Base-by-base conservation (phyloP, 2,329 filamentous ascomycete species). In the Verticillium tricorpus region DNA sequence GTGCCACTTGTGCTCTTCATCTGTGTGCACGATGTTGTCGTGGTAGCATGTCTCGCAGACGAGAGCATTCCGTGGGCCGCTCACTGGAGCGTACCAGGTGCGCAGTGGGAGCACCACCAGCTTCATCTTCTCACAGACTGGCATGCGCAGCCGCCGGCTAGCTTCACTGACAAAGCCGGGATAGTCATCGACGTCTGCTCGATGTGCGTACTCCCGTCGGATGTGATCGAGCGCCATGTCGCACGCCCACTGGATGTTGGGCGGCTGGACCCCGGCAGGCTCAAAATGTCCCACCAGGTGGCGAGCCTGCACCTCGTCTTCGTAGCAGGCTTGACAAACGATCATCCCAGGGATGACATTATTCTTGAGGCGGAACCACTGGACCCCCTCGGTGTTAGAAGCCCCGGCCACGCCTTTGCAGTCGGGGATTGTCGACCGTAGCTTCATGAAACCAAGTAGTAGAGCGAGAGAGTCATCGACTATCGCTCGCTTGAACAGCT, bases 301-400 rank as follows among this genome's bases (percentile, higher is more conserved):
- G 0, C 68, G 71, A 0, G 68, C 71, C 1, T 61, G 66, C 3
- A 77, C 62, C 0, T 62, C 58, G 50, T 78, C 74, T 14, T 75
- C 69, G 61, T 73, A 74, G 58, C 77, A 79, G 4, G 77, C 72
- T 34, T 78, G 70, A 34, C 77, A 79, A 0, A 73, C 66, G 2
- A 78, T 66, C 31, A 78, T 71, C 1, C 71, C 70, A 0, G 68
- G 62, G 0, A 77, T 67, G 3, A 72, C 71, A 1, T 69, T 62
- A 5, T 72, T 62, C 2, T 40, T 64, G 62, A 74, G 67, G 0
- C 67, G 62, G 58, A 68, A 75, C 73, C 75, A 79, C 25, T 69
- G 74, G 17, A 73, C 57, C 0, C 66, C 68, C 1, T 74, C 71
- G 0, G 61, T 57, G 0, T 57, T 70, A 0, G 62, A 63, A 2